These are phyloP conservation scores for Scenedesmus sp. DNA, from an alignment of 163 green algal species.

Conservation along the genomic window DNA sequence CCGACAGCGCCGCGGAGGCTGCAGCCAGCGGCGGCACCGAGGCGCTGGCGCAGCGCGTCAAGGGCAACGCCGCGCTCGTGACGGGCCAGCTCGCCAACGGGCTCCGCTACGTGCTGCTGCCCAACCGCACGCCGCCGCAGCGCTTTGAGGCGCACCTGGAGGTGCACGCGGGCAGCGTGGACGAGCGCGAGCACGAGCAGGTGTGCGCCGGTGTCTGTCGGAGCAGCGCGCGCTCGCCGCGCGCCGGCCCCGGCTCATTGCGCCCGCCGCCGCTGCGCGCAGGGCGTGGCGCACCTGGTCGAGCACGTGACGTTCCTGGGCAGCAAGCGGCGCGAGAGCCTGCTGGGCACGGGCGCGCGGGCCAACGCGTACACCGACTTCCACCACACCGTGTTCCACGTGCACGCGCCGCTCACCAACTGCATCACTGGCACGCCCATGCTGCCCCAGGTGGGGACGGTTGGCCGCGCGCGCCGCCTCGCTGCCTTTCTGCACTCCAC, in stretches of 20 bases:
- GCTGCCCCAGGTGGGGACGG: slow-evolving; percentile 80
- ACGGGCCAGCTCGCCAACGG: slow-evolving; percentile 84
- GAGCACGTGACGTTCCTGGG: slow-evolving; percentile 99
- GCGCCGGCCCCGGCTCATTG: no score
- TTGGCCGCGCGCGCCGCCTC: background rate
- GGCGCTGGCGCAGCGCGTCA: slow-evolving; percentile 29
- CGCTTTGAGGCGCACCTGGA: slow-evolving; percentile 99
- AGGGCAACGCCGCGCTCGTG: slow-evolving; percentile 68
- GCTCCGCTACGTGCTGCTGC: slow-evolving; percentile 94
- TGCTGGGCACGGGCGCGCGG: slow-evolving; percentile 93
- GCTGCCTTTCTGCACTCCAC: background rate
- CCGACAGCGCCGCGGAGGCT: slow-evolving; percentile 1
- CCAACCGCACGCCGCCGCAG: slow-evolving; percentile 85
- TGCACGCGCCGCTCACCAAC: slow-evolving; percentile 91
- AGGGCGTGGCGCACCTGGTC: slow-evolving; percentile 97
- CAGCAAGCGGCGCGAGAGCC: slow-evolving; percentile 86
- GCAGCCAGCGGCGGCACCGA: background rate
- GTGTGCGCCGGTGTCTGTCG: no score
- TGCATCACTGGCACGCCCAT: slow-evolving; percentile 77
- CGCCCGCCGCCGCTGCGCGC: slow-evolving; percentile 24
- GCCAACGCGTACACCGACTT: slow-evolving; percentile 99
- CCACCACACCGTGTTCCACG: slow-evolving; percentile 99
- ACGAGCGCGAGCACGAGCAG: slow-evolving; percentile 89
- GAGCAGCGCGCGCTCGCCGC: no score
- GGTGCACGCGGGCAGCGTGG: slow-evolving; percentile 90